Percentiles rank a stretch among this genome's conserved stretches.
These are phyloP conservation scores for Cryptococcus sp. DNA, from an alignment of 1,284 basidiomycete genomes.

Conservation along the genomic window DNA sequence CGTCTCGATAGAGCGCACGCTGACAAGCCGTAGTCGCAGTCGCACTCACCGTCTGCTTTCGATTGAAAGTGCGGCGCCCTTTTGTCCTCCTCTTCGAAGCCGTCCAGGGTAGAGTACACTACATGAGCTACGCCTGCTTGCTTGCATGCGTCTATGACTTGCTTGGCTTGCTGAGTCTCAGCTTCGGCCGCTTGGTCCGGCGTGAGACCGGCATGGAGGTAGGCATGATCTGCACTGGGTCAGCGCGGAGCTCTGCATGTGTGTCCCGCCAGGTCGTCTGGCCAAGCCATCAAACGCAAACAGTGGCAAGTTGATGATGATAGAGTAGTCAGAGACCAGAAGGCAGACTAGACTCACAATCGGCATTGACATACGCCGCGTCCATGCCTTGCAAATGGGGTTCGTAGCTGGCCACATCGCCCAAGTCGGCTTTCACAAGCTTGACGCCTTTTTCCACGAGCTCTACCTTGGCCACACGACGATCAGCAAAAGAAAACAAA, in stretches of 20 bases:
- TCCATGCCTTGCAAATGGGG: conserved; percentile 24
- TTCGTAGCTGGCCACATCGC: conserved; percentile 21
- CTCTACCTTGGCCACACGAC: conserved; percentile 4
- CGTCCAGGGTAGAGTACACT: conserved; percentile 36
- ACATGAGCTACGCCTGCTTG: conserved; percentile 32
- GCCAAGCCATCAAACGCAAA: too few species aligned
- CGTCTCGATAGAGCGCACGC: too few species aligned
- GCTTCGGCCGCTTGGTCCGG: too few species aligned
- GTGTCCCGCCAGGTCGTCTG: too few species aligned
- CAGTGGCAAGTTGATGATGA: too few species aligned
- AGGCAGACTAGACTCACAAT: conserved; percentile 21
- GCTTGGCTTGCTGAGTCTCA: conserved; percentile 10
- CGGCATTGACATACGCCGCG: conserved; percentile 29
- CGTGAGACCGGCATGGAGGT: too few species aligned
- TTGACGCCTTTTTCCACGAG: conserved; percentile 20
- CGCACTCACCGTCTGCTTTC: conserved; percentile 31
- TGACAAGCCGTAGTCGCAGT: too few species aligned
- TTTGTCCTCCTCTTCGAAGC: conserved; percentile 11
- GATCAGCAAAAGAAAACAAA: too few species aligned
- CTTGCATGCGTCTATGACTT: conserved; percentile 26
- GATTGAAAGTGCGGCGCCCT: conserved; percentile 30
- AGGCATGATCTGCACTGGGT: too few species aligned
- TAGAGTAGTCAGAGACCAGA: too few species aligned
- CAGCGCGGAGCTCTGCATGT: too few species aligned
- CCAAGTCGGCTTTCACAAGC: conserved; percentile 25